Base-by-base conservation (phyloP, 257 asterid species). In the Salvia hispanica region DNA sequence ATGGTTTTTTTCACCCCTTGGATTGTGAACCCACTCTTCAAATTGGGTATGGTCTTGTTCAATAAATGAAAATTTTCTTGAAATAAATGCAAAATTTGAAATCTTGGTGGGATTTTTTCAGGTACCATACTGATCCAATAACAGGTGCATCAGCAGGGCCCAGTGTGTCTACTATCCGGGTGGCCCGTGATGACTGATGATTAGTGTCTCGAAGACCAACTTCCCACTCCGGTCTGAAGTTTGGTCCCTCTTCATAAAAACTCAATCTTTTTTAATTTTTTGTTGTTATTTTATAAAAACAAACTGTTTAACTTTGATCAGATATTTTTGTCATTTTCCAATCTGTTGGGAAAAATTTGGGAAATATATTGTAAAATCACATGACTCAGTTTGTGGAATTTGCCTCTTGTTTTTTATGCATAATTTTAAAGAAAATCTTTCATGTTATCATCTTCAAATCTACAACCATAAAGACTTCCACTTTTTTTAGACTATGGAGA, bases 1-100 rank as follows among this genome's bases (percentile, higher is more conserved):
- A 88, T 58, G 92, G 74, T 18, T 91, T 94, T 66, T 90, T 77
- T 74, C 97, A 94, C 76, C 95, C 85, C 31, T 81, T 94, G 62
- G 95, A 94, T 3, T 85, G 95, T 70, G 96, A 91, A 79, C 96
- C 98, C 58, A 92, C 96, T 68, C 86, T 94, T 66, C 99, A 94
- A 65, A 94, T 94, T 44, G 96, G 98, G 92, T 86, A 25, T 25
- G 31, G 2, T 25, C 31, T 25, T 25, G 2, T 25, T 25, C 31
- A 25, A 25, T n/a, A n/a, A n/a, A n/a, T n/a, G n/a, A n/a, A n/a
- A n/a, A n/a, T n/a, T n/a, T n/a, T n/a, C 31, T 25, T 25, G 31
- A 25, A 25, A 25, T 25, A 25, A 25, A 25, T 25, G 31, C 31
- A 25, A 25, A 25, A 1, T 25, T 25, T 25, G 3, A 25, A 25